These are phyloP conservation scores for Phytophthora ohioensis DNA, from an alignment of 352 stramenopile genomes.

Conservation along the genomic window DNA sequence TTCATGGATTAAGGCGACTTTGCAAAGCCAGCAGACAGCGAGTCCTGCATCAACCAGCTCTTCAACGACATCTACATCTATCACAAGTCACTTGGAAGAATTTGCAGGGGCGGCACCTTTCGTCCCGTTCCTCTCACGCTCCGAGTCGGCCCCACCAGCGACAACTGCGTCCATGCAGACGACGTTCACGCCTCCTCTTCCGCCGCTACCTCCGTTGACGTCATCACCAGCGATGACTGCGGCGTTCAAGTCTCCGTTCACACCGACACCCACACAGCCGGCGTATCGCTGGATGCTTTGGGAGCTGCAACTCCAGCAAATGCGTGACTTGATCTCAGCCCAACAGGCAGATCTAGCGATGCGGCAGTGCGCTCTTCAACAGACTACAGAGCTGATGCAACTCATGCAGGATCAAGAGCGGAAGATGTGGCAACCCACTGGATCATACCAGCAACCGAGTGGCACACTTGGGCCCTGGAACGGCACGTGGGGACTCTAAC, in stretches of 20 bases:
- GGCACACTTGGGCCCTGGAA: neutral
- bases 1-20: slow-evolving; percentile 30
- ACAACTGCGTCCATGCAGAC: neutral
- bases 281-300: slow-evolving; percentile 28
- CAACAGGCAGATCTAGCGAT: slow-evolving; percentile 31
- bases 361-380: slow-evolving; percentile 25
- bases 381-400: slow-evolving; percentile 30
- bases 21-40: slow-evolving; percentile 8
- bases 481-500: slow-evolving; percentile 6
- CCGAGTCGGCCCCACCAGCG: slow-evolving; percentile 4
- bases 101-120: slow-evolving; percentile 9
- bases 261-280: slow-evolving; percentile 9
- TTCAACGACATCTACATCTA: neutral
- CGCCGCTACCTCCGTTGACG: slow-evolving; percentile 2
- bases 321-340: slow-evolving; percentile 23
- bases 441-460: slow-evolving; percentile 8
- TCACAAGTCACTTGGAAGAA: neutral
- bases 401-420: slow-evolving; percentile 26
- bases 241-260: slow-evolving; percentile 9
- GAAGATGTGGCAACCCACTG: slow-evolving; percentile 5
- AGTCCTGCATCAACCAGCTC: slow-evolving; percentile 1
- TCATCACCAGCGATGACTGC: neutral
- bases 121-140: neutral
- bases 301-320: slow-evolving; percentile 33
- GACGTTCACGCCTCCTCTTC: neutral